Evolutionary conservation across 2,329 filamentous ascomycete species (phyloP).

Genomic region (Colletotrichum tofieldiae): DNA sequence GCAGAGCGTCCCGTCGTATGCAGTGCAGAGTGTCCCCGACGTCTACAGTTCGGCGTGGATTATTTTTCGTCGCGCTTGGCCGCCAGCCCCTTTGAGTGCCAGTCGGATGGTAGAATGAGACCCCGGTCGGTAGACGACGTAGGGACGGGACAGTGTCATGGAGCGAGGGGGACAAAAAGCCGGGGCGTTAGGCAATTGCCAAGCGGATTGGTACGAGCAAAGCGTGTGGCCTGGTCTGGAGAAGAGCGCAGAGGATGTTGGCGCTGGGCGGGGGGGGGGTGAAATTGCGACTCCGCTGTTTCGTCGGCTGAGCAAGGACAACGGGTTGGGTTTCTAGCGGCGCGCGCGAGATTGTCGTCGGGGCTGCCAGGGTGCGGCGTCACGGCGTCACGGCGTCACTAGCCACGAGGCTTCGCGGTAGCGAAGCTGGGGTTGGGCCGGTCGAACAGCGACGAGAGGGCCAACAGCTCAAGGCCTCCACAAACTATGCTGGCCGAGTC

Average conservation of each 20-base stretch:
- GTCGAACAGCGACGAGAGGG: not conserved
- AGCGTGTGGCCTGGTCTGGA: slow-evolving; percentile 32
- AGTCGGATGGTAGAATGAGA: slow-evolving; percentile 35
- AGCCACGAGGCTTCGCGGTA: slow-evolving; percentile 1
- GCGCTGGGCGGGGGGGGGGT: slow-evolving; percentile 32
- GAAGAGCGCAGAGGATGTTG: slow-evolving; percentile 11
- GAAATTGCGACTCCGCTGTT: slow-evolving; percentile 44
- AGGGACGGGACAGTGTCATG: slow-evolving; percentile 11
- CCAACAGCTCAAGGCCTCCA: not conserved
- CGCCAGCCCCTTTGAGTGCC: slow-evolving; percentile 33
- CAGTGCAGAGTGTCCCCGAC: slow-evolving; percentile 14
- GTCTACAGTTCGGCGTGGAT: slow-evolving; percentile 25
- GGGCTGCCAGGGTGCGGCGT: slow-evolving; percentile 35
- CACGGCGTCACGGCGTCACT: slow-evolving; percentile 20
- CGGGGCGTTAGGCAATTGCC: slow-evolving; percentile 37
- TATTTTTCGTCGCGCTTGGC: slow-evolving; percentile 36
- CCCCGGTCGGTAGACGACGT: slow-evolving; percentile 28
- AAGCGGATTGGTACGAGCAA: slow-evolving; percentile 28
- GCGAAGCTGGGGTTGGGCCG: not conserved
- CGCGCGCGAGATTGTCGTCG: slow-evolving; percentile 33
- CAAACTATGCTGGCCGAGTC: not conserved
- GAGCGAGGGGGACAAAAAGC: slow-evolving; percentile 26
- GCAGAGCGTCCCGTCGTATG: slow-evolving; percentile 16
- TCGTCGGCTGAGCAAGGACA: slow-evolving; percentile 39
- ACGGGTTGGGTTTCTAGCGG: slow-evolving; percentile 31